phyloP scores from a whole-genome alignment of 768 basidiomycete species.

The Baorangia bicolor region DNA sequence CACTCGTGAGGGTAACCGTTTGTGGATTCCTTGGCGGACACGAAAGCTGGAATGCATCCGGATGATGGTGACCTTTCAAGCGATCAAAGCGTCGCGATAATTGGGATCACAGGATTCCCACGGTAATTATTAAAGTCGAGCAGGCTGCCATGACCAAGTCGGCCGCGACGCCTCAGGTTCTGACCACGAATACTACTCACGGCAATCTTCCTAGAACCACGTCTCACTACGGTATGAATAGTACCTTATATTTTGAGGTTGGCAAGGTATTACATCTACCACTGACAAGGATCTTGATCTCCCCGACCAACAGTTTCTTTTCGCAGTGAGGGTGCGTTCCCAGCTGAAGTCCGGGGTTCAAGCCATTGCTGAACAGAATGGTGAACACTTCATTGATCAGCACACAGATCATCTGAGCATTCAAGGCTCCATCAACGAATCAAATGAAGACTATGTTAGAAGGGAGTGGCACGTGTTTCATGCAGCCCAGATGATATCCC shows the following conservation, averaged over 20 bases:
- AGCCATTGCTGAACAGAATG: not conserved
- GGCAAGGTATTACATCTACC: no score
- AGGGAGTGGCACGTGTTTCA: not conserved
- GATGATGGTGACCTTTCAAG: not conserved
- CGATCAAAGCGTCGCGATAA: not conserved
- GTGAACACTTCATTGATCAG: not conserved
- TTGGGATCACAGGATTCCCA: not conserved
- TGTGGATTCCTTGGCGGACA: not conserved
- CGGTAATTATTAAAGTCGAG: not conserved
- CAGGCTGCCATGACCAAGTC: no score
- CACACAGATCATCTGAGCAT: not conserved
- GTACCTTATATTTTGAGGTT: no score
- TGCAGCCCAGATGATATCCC: not conserved
- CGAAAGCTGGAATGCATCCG: not conserved
- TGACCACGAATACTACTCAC: no score
- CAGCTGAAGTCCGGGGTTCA: not conserved
- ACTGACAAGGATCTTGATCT: not conserved
- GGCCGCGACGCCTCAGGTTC: no score
- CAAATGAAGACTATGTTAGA: not conserved
- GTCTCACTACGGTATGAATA: no score
- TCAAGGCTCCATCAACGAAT: not conserved
- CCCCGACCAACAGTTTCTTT: not conserved
- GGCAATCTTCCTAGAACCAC: no score
- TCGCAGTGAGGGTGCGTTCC: not conserved
- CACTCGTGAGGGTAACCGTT: not conserved